Conservation (phyloP, 2,329 filamentous ascomycete species). For the Aciculosporium take region DNA sequence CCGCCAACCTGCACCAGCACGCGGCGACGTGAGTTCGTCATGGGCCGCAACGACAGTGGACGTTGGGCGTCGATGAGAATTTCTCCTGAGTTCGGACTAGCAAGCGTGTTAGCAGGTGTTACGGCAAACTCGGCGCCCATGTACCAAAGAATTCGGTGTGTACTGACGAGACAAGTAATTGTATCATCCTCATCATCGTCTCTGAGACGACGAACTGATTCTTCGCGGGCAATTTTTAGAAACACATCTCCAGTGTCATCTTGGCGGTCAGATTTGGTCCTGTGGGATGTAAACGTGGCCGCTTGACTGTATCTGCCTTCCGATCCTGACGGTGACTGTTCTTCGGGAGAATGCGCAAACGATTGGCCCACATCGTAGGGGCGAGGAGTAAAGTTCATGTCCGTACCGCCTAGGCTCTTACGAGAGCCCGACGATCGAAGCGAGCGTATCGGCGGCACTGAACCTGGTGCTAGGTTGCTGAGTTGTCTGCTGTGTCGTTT, state of each 20-base stretch:
- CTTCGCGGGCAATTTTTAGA: constrained; percentile 43
- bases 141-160: not conserved
- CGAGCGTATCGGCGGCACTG: constrained; percentile 39
- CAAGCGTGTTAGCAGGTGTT: constrained; percentile 2
- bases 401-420: constrained; percentile 36
- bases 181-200: constrained; percentile 19
- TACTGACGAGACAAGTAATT: constrained; percentile 33
- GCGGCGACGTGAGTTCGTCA: constrained; percentile 35
- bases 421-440: constrained; percentile 44
- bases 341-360: constrained; percentile 29
- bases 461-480: constrained; percentile 20
- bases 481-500: constrained; percentile 18
- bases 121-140: not conserved
- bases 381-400: constrained; percentile 35
- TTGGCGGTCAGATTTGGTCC: not conserved
- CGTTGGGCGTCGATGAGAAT: constrained; percentile 36
- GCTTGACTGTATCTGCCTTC: constrained; percentile 24
- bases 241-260: constrained; percentile 47
- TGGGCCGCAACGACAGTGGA: constrained; percentile 33
- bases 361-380: constrained; percentile 31
- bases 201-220: constrained; percentile 26
- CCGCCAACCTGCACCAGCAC: constrained; percentile 34
- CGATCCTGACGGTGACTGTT: constrained; percentile 35
- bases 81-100: constrained; percentile 35
- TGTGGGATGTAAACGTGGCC: not conserved